phyloP scores from a whole-genome alignment of 2,329 filamentous ascomycete species.

The Pezicula carpinea region DNA sequence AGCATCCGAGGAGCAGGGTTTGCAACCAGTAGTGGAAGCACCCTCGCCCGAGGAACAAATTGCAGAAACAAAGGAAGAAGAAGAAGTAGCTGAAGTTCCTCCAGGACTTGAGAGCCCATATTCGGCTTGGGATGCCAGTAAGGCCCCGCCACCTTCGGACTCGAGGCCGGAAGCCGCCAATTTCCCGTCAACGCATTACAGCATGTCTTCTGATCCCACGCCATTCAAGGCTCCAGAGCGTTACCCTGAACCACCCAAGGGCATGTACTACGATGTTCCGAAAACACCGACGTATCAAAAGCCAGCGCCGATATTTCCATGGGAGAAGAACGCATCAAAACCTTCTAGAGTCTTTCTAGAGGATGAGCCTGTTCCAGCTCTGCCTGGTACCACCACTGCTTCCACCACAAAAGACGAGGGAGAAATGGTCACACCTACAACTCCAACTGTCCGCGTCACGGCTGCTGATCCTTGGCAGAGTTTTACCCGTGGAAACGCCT shows the following conservation, averaged over 20 bases:
- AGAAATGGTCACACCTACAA: constrained; percentile 41
- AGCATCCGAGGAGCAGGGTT: constrained; percentile 15
- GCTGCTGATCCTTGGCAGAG: constrained; percentile 63
- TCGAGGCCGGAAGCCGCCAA: constrained; percentile 82
- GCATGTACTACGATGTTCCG: constrained; percentile 87
- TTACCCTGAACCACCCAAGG: constrained; percentile 78
- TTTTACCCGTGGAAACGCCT: constrained; percentile 78
- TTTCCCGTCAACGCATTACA: constrained; percentile 73
- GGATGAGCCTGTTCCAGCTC: constrained; percentile 33
- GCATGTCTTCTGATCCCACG: constrained; percentile 72
- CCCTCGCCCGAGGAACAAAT: constrained; percentile 15
- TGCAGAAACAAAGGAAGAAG: constrained; percentile 4
- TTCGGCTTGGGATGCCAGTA: constrained; percentile 38
- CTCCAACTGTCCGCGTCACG: constrained; percentile 41
- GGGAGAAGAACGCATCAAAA: constrained; percentile 68
- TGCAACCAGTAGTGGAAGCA: constrained; percentile 16
- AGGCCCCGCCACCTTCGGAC: constrained; percentile 51
- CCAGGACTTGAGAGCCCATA: constrained; percentile 21
- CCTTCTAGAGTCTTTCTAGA: constrained; percentile 62
- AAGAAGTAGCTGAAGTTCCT: constrained; percentile 26
- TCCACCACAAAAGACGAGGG: constrained; percentile 33
- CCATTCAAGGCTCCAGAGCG: constrained; percentile 72
- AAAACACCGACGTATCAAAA: constrained; percentile 53
- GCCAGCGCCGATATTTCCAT: constrained; percentile 77
- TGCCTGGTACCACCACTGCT: constrained; percentile 33